Percentiles rank a stretch among this genome's conserved stretches.
Evolutionary conservation across 2,329 filamentous ascomycete species (phyloP).

Genomic region (Clonostachys rhizophaga): DNA sequence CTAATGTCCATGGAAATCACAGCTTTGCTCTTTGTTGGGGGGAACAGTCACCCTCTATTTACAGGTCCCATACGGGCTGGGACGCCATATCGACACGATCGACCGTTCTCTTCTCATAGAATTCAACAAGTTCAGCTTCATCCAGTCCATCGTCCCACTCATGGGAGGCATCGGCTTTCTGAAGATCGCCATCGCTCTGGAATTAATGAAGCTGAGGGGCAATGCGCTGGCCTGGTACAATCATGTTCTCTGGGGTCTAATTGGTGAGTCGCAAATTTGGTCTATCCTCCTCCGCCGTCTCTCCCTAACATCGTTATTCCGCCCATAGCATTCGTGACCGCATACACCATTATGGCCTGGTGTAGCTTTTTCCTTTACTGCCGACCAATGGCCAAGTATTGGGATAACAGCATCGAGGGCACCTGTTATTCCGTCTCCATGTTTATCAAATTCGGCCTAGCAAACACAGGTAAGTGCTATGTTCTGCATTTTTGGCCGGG

Average conservation of each 20-base stretch:
- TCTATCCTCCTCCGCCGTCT: background rate
- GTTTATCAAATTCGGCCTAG: constrained; percentile 1
- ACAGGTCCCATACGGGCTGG: constrained; percentile 38
- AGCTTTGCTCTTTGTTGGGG: constrained; percentile 1
- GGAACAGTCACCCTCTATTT: constrained; percentile 29
- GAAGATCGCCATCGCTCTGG: constrained; percentile 15
- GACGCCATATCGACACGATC: constrained; percentile 34
- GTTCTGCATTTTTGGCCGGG: too few relatives aligned
- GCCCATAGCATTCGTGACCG: background rate
- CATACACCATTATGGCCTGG: background rate
- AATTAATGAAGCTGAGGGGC: constrained; percentile 10
- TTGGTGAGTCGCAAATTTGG: too few relatives aligned
- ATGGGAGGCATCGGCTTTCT: constrained; percentile 6
- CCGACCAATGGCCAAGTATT: constrained; percentile 1
- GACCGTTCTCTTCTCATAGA: constrained; percentile 18
- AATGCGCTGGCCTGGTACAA: constrained; percentile 14
- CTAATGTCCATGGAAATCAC: too few relatives aligned
- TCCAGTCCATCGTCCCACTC: constrained; percentile 39
- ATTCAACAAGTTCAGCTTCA: constrained; percentile 34
- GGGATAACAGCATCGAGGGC: background rate
- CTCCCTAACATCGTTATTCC: too few relatives aligned
- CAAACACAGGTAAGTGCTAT: background rate
- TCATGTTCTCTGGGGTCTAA: constrained; percentile 9
- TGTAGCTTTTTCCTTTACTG: constrained; percentile 2
- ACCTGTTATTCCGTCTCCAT: constrained; percentile 1